phyloP scores from a whole-genome alignment of 371 early-diverging fungal genomes.

The Choanephora cucurbitarum region DNA sequence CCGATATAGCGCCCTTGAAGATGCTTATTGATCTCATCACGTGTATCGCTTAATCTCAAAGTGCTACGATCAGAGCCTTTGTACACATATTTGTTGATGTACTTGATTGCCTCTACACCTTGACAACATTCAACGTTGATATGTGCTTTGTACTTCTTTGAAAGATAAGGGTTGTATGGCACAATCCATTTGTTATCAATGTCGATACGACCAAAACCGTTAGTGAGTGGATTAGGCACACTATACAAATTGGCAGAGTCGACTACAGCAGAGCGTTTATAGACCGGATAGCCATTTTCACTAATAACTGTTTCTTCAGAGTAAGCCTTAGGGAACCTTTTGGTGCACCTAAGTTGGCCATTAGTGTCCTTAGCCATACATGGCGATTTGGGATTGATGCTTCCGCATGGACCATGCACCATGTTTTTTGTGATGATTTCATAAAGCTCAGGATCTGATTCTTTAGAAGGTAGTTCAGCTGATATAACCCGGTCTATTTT shows the following conservation, averaged over 20 bases:
- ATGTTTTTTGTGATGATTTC: constrained; percentile 1
- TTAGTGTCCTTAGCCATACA: background rate
- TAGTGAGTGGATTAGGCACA: no score
- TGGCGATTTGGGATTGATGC: background rate
- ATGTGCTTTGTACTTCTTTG: constrained; percentile 39
- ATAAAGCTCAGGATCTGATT: background rate
- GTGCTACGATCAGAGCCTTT: constrained; percentile 5
- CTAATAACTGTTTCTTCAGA: background rate
- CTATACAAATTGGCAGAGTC: no score
- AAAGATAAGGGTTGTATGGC: constrained; percentile 30
- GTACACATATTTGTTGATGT: constrained; percentile 20
- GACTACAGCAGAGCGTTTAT: background rate
- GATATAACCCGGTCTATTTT: background rate
- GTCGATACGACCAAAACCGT: background rate
- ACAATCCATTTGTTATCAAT: constrained; percentile 36
- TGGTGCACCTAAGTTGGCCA: background rate
- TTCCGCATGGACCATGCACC: background rate
- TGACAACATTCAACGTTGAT: constrained; percentile 40
- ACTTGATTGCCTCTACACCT: constrained; percentile 28
- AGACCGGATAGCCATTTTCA: background rate
- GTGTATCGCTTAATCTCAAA: background rate
- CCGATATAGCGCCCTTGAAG: constrained; percentile 5
- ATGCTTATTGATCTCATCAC: background rate
- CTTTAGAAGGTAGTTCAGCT: background rate
- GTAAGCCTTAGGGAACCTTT: constrained; percentile 1